Percentiles rank a stretch among this genome's conserved stretches.
These are phyloP conservation scores for Atkinsonella texensis DNA, from an alignment of 2,329 filamentous ascomycete species.

Conservation along the genomic window DNA sequence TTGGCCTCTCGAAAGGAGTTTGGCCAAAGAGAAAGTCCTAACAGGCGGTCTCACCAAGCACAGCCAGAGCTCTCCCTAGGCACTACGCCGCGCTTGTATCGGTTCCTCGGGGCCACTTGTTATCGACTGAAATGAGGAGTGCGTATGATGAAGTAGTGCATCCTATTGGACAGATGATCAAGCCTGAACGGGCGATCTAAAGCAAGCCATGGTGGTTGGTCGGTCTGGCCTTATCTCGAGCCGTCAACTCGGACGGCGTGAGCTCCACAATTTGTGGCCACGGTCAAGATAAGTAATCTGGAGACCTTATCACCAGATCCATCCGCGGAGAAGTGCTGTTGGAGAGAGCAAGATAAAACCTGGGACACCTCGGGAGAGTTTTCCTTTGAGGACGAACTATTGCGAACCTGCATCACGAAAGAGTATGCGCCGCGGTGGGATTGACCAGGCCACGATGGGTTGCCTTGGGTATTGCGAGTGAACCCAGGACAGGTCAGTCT, in stretches of 20 bases:
- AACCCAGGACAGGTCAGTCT: too few relatives aligned
- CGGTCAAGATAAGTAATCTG: neutral
- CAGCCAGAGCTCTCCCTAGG: too few relatives aligned
- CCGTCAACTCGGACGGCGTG: neutral
- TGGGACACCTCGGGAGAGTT: neutral
- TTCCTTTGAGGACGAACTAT: neutral
- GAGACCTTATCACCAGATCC: conserved; percentile 1
- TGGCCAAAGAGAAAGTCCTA: too few relatives aligned
- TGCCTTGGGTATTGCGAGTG: too few relatives aligned
- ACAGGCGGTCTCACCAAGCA: too few relatives aligned
- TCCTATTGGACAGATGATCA: neutral
- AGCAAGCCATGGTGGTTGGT: conserved; percentile 2
- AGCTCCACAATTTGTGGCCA: neutral
- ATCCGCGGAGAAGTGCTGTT: conserved; percentile 5
- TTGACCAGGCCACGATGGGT: too few relatives aligned
- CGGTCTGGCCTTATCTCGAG: conserved; percentile 4
- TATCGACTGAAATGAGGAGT: neutral
- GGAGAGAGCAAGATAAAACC: neutral
- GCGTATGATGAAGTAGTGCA: neutral
- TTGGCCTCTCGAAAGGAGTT: too few relatives aligned
- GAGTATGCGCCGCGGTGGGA: too few relatives aligned
- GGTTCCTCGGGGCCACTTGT: neutral
- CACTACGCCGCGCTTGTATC: neutral
- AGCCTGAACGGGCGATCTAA: neutral
- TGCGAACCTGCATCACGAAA: too few relatives aligned